phyloP scores from a whole-genome alignment of 2,329 filamentous ascomycete genomes.

The Fonsecaea multimorphosa region DNA sequence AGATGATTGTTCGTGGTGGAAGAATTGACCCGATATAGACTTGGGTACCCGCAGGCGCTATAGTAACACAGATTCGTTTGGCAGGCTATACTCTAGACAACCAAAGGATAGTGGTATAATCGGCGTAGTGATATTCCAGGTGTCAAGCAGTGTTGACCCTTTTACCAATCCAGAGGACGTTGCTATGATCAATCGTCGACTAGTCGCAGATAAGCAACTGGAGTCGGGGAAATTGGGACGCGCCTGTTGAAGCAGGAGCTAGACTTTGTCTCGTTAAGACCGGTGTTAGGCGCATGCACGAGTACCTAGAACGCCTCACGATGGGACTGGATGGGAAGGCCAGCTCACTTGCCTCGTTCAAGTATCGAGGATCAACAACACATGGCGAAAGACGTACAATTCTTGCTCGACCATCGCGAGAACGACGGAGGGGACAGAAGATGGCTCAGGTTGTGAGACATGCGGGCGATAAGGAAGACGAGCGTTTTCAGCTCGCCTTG shows the following conservation, averaged over 20 bases:
- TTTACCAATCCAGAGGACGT: background rate
- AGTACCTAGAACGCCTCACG: background rate
- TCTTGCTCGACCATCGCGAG: background rate
- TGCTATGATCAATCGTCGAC: background rate
- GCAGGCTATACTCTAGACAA: background rate
- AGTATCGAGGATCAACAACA: background rate
- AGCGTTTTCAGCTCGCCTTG: conserved; percentile 12
- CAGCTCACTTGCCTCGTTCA: background rate
- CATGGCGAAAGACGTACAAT: background rate
- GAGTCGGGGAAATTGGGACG: conserved; percentile 21
- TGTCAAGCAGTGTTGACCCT: conserved; percentile 1
- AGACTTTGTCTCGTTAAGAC: conserved; percentile 21
- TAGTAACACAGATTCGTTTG: background rate
- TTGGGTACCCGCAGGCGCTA: background rate
- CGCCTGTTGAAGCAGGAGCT: conserved; percentile 17
- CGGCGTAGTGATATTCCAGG: background rate
- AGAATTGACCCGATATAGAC: background rate
- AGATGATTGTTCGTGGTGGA: background rate
- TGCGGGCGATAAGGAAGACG: background rate
- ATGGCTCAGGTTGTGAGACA: background rate
- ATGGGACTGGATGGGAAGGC: background rate
- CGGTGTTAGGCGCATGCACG: background rate
- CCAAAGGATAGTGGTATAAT: background rate
- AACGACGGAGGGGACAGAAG: background rate
- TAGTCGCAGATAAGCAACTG: conserved; percentile 12